Base-by-base conservation (phyloP, 2,329 filamentous ascomycete species). In the Domatiomyces catenatus region DNA sequence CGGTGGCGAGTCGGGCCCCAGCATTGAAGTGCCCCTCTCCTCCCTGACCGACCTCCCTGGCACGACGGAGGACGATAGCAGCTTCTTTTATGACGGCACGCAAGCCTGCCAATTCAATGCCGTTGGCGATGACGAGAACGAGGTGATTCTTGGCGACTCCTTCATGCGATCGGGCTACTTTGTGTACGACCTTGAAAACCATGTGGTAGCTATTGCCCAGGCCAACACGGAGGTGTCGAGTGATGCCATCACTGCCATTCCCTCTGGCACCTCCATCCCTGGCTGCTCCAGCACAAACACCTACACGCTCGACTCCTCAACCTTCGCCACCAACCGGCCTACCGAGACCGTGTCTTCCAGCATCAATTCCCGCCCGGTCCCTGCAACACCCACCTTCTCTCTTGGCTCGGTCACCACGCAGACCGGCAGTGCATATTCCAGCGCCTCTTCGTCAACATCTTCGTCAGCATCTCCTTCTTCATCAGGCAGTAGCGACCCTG, bases 91-190 rank as follows among this genome's bases (percentile, higher is more conserved):
- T 8, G 61, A 68, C 47, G 63, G 63, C n/a, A 61, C 62, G 19
- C 54, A 56, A 10, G 64, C 66, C 19, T 72, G 69, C 54, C 52
- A 66, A 19, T 70, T 72, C 50, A 73, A 74, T 22, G 73, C 81
- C 56, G 66, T 63, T 3, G 72, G 73, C 0, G 67, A 74, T 0
- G 62, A 60, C 1, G 71, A 69, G 42, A 64, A 65, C 54, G 69
- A 72, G 24, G 70, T 67, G 19, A 76, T 85, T 2, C 67, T 87
- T 17, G 84, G 84, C n/a, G 83, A 87, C 61, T 84, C 83, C 0
- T 87, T 88, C 63, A 68, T 88, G 50, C 73, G 84, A 44, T 82
- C 79, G 36, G 83, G 83, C 0, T 87, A 87, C 58, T 74, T 86
- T n/a, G 83, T 88, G 8, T 87, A 84, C 62, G 82, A 87, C 62